phyloP scores from a whole-genome alignment of 2,329 filamentous ascomycete species.

The Eutypella sp. region DNA sequence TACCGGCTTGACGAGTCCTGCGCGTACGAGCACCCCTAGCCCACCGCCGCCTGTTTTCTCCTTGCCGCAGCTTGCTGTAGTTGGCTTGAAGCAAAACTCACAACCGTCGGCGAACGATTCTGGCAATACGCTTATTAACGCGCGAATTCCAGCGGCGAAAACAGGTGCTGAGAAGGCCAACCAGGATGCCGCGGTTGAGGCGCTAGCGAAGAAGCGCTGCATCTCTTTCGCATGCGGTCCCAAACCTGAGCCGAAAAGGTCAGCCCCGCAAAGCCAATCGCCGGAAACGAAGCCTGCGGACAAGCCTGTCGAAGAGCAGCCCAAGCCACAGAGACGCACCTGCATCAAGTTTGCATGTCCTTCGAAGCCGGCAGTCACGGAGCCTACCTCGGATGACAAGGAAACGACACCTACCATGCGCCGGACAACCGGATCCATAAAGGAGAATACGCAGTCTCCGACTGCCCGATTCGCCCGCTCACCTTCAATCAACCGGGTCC shows the following conservation, averaged over 20 bases:
- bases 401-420: slow-evolving; percentile 8
- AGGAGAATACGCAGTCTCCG: slow-evolving; percentile 17
- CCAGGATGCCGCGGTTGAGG: slow-evolving; percentile 56
- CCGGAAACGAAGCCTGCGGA: slow-evolving; percentile 27
- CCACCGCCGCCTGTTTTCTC: slow-evolving; percentile 66
- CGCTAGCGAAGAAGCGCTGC: slow-evolving; percentile 72
- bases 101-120: slow-evolving; percentile 21
- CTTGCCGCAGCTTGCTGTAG: slow-evolving; percentile 34
- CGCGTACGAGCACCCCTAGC: slow-evolving; percentile 82
- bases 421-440: slow-evolving; percentile 3
- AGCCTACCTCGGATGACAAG: slow-evolving; percentile 32
- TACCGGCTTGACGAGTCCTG: slow-evolving; percentile 82
- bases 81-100: slow-evolving; percentile 22
- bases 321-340: slow-evolving; percentile 44
- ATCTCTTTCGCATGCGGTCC: slow-evolving; percentile 87
- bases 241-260: slow-evolving; percentile 48
- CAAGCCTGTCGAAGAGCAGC: slow-evolving; percentile 30
- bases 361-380: slow-evolving; percentile 42
- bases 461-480: slow-evolving; percentile 24
- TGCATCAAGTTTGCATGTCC: slow-evolving; percentile 75
- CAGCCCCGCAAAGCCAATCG: slow-evolving; percentile 32
- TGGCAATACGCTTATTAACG: slow-evolving; percentile 15
- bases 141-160: slow-evolving; percentile 8
- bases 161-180: slow-evolving; percentile 19
- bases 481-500: slow-evolving; percentile 21